Conservation (phyloP, 2,329 filamentous ascomycete genomes). For the Penicillium rolfsii region DNA sequence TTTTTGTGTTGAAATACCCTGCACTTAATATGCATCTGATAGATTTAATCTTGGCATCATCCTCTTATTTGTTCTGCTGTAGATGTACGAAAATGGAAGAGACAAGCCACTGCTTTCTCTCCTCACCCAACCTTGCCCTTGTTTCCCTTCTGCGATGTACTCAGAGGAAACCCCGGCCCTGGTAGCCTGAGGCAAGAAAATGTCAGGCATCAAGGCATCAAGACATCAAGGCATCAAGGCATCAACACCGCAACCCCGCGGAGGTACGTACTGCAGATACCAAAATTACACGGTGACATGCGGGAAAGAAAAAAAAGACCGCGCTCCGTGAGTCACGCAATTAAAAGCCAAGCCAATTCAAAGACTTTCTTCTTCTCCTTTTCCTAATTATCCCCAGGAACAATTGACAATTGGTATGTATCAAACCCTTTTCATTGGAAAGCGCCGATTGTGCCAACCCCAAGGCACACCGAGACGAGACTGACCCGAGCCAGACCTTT, state of each 20-base stretch:
- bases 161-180: slow-evolving; percentile 2
- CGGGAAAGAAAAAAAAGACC: slow-evolving; percentile 10
- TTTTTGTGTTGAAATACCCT: slow-evolving; percentile 13
- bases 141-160: too few species aligned
- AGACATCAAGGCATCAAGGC: not conserved
- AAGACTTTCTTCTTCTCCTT: not conserved
- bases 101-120: too few species aligned
- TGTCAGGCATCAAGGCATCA: not conserved
- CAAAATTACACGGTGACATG: slow-evolving; percentile 5
- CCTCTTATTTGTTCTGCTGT: not conserved
- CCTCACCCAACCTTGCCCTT: too few species aligned
- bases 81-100: not conserved
- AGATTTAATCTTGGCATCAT: not conserved
- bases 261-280: slow-evolving; percentile 7
- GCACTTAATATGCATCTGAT: slow-evolving; percentile 6
- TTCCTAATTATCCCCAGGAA: not conserved
- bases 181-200: not conserved
- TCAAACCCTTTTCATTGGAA: not conserved
- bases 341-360: slow-evolving; percentile 10
- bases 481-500: slow-evolving; percentile 22
- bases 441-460: not conserved
- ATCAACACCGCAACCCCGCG: slow-evolving; percentile 1
- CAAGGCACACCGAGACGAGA: slow-evolving; percentile 19
- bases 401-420: slow-evolving; percentile 7
- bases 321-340: slow-evolving; percentile 11